Evolutionary conservation across 495 filamentous ascomycete species (phyloP), one percentile per base, ranked within the genome.

Genomic region (Podospora fimiseda): DNA sequence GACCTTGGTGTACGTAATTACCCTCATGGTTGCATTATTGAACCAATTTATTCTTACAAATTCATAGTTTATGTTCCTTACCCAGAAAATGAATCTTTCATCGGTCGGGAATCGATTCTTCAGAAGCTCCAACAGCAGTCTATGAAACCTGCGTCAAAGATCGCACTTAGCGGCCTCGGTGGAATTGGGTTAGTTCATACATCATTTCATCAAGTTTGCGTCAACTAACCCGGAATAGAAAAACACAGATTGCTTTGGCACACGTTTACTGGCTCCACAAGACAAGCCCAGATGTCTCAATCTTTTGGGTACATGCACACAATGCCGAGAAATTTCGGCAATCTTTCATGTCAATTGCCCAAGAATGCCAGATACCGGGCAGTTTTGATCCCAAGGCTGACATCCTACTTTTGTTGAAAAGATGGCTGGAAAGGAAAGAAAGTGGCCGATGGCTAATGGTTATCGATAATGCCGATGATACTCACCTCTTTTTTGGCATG

Each of bases 231-330:
- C 23, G 5, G 5, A n/a, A 20, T 51, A 80, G 74, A 11, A 82
- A 81, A 66, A 75, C 75, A 1, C 74, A 81, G 50, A 71, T 80
- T 43, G 77, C 79, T 0, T 73, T 83, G 42, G 74, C 75, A 52
- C 75, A 72, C 50, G 64, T 61, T 3, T 77, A 75, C 63, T 65
- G 66, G 40, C 63, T 68, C 8, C 51, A 59, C 50, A 57, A 71
- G 15, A 19, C 48, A 5, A 48, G 56, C n/a, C 69, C 73, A 2
- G 60, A 68, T 11, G 56, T 57, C 0, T 70, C 62, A 46, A 59
- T 79, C 4, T 74, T 80, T 56, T 80, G 71, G 78, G 60, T 77
- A 14, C 62, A 71, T 46, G 71, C 65, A 7, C 67, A 65, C 51
- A 72, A 44, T 53, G 45, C 52, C 14, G 60, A 66, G n/a, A 54